Base-by-base conservation (phyloP, 306 rosid genomes). In the Chamaecrista fasciculata region DNA sequence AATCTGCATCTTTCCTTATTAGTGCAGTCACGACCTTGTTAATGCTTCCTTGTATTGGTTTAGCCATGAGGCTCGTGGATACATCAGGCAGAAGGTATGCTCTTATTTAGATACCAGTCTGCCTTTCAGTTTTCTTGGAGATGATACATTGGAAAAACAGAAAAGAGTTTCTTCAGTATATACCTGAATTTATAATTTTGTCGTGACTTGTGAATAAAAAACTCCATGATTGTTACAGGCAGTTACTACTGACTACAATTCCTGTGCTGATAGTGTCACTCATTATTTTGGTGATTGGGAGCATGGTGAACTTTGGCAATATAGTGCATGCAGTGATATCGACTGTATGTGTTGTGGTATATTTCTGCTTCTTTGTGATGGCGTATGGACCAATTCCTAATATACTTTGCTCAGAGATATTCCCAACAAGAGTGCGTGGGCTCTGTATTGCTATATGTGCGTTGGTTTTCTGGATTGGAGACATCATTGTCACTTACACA, bases 51-150 rank as follows among this genome's bases (percentile, higher is more conserved):
- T 78, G 86, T 77, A 93, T 93, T 66, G 91, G 97, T 46, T 82
- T 93, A 74, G 97, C 97, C 71, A 93, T 93, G 98, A 86, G 91
- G 83, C 96, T 93, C 51, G 85, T 93, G 97, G 98, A 93, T 87
- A 72, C 83, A 73, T 79, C 98, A 4, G 98, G 98, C 55, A 85
- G 98, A 77, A 93, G 98, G 98, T 93, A 90, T 50, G 12, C 20
- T 56, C 3, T 64, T 24, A 18, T 37, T 53, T 24, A 12, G 23
- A 23, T 43, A 26, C n/a, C 4, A 6, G 4, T 61, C 49, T 37
- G 18, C 62, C 42, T 29, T 29, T 29, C n/a, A n/a, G 28, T 56
- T 29, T 29, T 29, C 62, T 56, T 29, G 62, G 14, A 28, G 29
- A 29, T 15, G 37, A 43, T 25, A 15, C 37, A 15, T 57, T 29